These are phyloP conservation scores for Russula sp. DNA, from an alignment of 768 basidiomycete genomes.

Conservation along the genomic window DNA sequence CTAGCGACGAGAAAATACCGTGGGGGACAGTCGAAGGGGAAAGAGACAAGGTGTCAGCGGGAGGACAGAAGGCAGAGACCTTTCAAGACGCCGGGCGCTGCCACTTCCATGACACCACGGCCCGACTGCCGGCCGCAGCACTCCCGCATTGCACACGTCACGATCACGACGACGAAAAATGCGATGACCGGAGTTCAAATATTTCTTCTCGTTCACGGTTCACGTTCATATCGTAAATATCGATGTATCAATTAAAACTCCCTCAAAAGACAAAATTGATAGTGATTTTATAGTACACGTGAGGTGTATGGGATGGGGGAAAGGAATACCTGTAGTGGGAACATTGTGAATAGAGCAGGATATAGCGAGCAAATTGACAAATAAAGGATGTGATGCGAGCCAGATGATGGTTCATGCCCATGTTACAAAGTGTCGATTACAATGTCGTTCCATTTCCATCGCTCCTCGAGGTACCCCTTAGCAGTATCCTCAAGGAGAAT, in stretches of 20 bases:
- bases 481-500: constrained; percentile 95
- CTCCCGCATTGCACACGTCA: no score
- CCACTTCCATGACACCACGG: neutral
- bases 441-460: constrained; percentile 82
- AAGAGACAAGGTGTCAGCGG: neutral
- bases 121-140: neutral
- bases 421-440: constrained; percentile 58
- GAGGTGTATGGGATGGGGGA: constrained; percentile 2
- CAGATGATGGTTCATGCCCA: constrained; percentile 5
- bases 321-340: constrained; percentile 1
- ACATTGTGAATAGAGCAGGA: constrained; percentile 12
- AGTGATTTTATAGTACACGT: constrained; percentile 27
- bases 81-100: neutral
- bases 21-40: constrained; percentile 4
- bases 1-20: constrained; percentile 19
- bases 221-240: neutral
- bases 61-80: neutral
- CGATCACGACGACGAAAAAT: no score
- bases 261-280: constrained; percentile 11
- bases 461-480: constrained; percentile 77
- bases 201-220: neutral
- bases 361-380: constrained; percentile 15
- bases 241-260: neutral
- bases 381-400: constrained; percentile 4
- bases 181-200: neutral